A percentile compares a stretch with the other conserved stretches of the same genome.
Evolutionary conservation across 2,329 filamentous ascomycete genomes (phyloP).

Genomic region (Sporothrix luriei): DNA sequence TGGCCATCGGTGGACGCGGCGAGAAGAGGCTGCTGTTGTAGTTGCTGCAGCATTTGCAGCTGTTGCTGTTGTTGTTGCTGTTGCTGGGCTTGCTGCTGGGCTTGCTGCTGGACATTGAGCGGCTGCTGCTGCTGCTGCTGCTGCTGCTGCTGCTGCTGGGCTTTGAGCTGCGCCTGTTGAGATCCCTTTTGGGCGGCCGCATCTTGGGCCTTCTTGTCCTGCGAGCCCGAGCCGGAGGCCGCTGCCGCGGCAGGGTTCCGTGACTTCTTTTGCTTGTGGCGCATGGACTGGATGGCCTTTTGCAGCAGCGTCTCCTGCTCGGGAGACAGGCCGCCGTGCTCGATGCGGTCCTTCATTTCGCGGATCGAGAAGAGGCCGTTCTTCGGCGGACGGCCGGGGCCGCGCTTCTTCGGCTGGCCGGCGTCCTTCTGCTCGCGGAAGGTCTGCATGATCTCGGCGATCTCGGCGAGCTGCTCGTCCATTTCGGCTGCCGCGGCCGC

Average conservation of each 20-base stretch:
- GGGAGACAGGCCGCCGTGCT: slow-evolving; percentile 11
- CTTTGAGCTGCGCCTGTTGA: slow-evolving; percentile 1
- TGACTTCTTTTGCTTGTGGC: slow-evolving; percentile 30
- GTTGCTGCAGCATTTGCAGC: neutral
- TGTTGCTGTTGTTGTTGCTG: neutral
- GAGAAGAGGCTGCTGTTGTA: neutral
- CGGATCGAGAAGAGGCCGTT: slow-evolving; percentile 82
- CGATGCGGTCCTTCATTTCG: slow-evolving; percentile 62
- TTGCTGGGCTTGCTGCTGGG: neutral
- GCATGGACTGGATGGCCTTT: slow-evolving; percentile 28
- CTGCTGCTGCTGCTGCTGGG: slow-evolving; percentile 5
- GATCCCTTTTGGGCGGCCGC: neutral
- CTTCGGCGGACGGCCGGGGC: slow-evolving; percentile 79
- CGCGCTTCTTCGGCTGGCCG: slow-evolving; percentile 64
- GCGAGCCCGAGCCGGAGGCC: neutral
- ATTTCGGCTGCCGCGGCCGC: slow-evolving; percentile 14
- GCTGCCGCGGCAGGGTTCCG: slow-evolving; percentile 13
- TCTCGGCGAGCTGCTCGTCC: slow-evolving; percentile 22
- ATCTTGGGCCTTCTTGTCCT: slow-evolving; percentile 3
- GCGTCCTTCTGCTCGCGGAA: slow-evolving; percentile 18
- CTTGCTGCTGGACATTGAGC: neutral
- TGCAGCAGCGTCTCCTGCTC: slow-evolving; percentile 23
- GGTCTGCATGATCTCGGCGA: slow-evolving; percentile 27
- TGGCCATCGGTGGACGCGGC: neutral
- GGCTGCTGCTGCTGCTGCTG: neutral